Evolutionary conservation across 2,329 filamentous ascomycete genomes (phyloP).

Genomic region (Lizonia empirigonia): DNA sequence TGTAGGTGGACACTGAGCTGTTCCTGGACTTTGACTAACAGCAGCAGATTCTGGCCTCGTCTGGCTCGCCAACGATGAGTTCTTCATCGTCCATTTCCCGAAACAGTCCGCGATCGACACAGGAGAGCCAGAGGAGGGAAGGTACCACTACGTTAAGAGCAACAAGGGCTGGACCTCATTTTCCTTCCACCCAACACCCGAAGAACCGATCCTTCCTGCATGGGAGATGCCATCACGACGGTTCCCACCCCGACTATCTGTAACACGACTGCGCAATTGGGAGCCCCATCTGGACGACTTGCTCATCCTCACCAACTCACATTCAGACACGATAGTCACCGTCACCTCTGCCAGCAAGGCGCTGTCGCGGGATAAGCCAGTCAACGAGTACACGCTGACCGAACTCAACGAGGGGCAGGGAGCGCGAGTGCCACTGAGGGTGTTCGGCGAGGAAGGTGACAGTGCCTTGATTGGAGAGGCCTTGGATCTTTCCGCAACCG

Average conservation of each 20-base stretch:
- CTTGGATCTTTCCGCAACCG: slow-evolving; percentile 81
- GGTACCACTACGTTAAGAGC: slow-evolving; percentile 76
- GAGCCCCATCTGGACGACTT: slow-evolving; percentile 80
- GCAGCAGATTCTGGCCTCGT: slow-evolving; percentile 73
- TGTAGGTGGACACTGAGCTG: slow-evolving; percentile 57
- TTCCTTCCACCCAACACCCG: slow-evolving; percentile 73
- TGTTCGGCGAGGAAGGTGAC: slow-evolving; percentile 59
- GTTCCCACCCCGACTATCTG: slow-evolving; percentile 74
- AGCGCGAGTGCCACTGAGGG: slow-evolving; percentile 64
- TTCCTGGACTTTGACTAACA: slow-evolving; percentile 3
- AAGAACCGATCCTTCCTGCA: slow-evolving; percentile 48
- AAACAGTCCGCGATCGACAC: slow-evolving; percentile 51
- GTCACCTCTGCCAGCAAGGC: slow-evolving; percentile 74
- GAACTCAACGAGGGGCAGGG: slow-evolving; percentile 75
- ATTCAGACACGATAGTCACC: slow-evolving; percentile 77
- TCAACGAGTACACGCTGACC: slow-evolving; percentile 74
- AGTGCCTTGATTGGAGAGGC: slow-evolving; percentile 79
- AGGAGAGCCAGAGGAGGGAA: slow-evolving; percentile 61
- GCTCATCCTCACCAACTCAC: slow-evolving; percentile 81
- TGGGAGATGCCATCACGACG: slow-evolving; percentile 61
- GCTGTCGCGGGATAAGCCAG: slow-evolving; percentile 65
- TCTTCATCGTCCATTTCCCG: slow-evolving; percentile 71
- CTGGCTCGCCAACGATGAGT: slow-evolving; percentile 89
- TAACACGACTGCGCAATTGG: slow-evolving; percentile 79
- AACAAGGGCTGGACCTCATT: slow-evolving; percentile 64